Base-by-base conservation (phyloP, 2,329 filamentous ascomycete species). In the Xylaria multiplex region DNA sequence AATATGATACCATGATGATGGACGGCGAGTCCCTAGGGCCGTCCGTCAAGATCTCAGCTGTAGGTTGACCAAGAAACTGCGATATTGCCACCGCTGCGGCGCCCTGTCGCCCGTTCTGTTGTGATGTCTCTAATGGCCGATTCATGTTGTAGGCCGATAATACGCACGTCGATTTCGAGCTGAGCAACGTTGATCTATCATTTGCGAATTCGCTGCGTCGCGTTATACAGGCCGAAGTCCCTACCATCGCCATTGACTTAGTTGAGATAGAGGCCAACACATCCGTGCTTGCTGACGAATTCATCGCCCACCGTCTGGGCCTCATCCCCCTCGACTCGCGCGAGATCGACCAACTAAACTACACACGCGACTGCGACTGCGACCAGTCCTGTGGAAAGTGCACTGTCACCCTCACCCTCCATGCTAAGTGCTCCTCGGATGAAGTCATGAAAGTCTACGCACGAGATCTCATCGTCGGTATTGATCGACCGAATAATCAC, bases 201-300 rank as follows among this genome's bases (percentile, higher is more conserved):
- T 93, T 97, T 74, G 95, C 95, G 74, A 99, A 99, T 84, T 91
- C 93, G 52, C 82, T 98, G 68, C 94, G 95, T 69, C 92, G 95
- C 77, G 86, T 93, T 65, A 95, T 98, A 82, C 90, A 97, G 71
- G 92, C 93, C 74, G 95, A 99, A 81, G 92, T 99, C 66, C 94
- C 95, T 11, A 97, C 93, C 27, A 90, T 98, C 74, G 94, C 96
- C 69, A 94, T 98, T 79, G 95, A 99, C 76, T 87, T 97, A 14
- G 94, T 98, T 69, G 93, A 98, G 79, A 90, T 99, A 71, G 90
- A 96, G 76, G 87, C 86, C 75, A 99, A 99, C 84, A 97, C 91
- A 64, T 96, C 94, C n/a, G 94, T 97, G 4, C 88, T 98, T 14
- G 92, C 95, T 67, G 95, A 99, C 80, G 95, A 99, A 80, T 97